Conservation (phyloP, 2,329 filamentous ascomycete species). For the Botrytis tulipae region DNA sequence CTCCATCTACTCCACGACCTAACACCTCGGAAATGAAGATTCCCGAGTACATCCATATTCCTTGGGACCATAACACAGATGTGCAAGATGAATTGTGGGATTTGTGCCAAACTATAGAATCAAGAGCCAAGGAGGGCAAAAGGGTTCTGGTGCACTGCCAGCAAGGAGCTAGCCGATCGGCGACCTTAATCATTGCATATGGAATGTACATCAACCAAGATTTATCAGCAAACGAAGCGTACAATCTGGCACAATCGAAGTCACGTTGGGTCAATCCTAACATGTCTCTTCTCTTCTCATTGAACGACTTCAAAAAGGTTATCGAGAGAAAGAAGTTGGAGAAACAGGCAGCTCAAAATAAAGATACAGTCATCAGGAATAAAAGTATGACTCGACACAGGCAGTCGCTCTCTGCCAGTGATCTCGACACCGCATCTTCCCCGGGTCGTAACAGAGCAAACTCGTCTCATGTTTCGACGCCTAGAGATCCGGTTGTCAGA, state of each 20-base stretch:
- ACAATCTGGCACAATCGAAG: constrained; percentile 74
- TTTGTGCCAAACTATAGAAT: constrained; percentile 74
- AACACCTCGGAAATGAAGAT: constrained; percentile 44
- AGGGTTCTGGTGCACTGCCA: constrained; percentile 82
- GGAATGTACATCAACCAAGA: constrained; percentile 76
- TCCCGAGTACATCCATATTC: constrained; percentile 83
- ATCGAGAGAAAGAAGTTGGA: constrained; percentile 51
- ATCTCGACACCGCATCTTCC: constrained; percentile 45
- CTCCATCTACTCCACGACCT: constrained; percentile 58
- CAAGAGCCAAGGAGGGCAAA: constrained; percentile 69
- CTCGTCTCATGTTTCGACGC: constrained; percentile 47
- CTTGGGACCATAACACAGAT: constrained; percentile 86
- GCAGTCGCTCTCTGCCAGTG: constrained; percentile 58
- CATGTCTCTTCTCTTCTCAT: constrained; percentile 87
- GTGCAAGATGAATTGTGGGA: constrained; percentile 74
- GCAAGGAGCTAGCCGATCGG: constrained; percentile 80
- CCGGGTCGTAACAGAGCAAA: constrained; percentile 51
- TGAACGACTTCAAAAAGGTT: constrained; percentile 76
- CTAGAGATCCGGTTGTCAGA: constrained; percentile 24
- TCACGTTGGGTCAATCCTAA: constrained; percentile 89
- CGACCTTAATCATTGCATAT: constrained; percentile 83
- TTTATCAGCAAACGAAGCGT: constrained; percentile 77
- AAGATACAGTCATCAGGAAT: constrained; percentile 38
- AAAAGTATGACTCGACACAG: constrained; percentile 60
- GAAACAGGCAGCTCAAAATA: constrained; percentile 34